Evolutionary conservation across 305 asterid genomes (phyloP).

Genomic region (Lippia alba): DNA sequence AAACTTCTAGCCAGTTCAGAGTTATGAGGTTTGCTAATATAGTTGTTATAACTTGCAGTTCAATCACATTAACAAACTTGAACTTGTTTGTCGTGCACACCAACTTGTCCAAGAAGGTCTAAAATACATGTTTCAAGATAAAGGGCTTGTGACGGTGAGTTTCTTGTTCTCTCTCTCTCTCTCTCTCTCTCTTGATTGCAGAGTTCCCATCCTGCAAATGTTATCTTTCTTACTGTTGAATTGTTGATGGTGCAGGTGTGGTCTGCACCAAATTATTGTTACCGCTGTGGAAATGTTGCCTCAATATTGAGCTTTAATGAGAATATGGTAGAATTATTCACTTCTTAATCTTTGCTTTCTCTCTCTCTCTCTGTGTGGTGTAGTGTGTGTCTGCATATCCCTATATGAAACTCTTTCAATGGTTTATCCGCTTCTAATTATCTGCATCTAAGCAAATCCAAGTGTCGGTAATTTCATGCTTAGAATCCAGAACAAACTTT

Average conservation of each 20-base stretch:
- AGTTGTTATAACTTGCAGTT: constrained; percentile 60
- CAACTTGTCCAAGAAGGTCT: constrained; percentile 99
- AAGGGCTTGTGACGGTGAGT: constrained; percentile 98
- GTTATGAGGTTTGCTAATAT: constrained; percentile 22
- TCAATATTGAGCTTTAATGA: constrained; percentile 96
- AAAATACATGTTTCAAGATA: constrained; percentile 98
- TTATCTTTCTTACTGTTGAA: constrained; percentile 17
- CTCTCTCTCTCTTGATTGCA: not conserved
- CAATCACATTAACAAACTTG: constrained; percentile 95
- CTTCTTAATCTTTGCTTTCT: not conserved
- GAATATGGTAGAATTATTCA: constrained; percentile 68
- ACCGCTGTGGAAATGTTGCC: constrained; percentile 98
- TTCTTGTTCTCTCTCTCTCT: constrained; percentile 1
- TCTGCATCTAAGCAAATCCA: not conserved
- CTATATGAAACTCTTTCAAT: too few relatives aligned
- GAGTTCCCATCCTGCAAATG: not conserved
- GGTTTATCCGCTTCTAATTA: not conserved
- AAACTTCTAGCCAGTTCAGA: not conserved
- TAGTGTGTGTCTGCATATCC: too few relatives aligned
- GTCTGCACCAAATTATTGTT: constrained; percentile 99
- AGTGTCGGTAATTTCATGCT: not conserved
- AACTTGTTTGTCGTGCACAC: constrained; percentile 97
- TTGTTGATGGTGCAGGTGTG: constrained; percentile 70
- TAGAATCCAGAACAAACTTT: not conserved
- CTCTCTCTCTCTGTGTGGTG: constrained; percentile 10